phyloP scores from a whole-genome alignment of 2,329 filamentous ascomycete species.

The Colletotrichum noveboracense region DNA sequence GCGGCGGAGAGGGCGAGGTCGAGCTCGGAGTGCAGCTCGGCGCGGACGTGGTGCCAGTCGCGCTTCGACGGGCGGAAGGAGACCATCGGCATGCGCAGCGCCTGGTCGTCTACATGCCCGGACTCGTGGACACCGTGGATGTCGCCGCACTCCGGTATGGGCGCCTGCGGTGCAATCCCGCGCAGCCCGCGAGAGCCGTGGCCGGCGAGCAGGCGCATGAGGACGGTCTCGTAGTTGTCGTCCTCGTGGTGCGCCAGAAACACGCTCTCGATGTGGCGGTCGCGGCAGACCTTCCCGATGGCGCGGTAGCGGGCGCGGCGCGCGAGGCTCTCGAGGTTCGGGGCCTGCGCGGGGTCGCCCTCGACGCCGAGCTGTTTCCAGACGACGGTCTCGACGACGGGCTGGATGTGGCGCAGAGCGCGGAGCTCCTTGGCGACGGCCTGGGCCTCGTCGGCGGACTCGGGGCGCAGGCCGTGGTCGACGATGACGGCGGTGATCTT shows the following conservation, averaged over 20 bases:
- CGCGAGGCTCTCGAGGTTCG: slow-evolving; percentile 79
- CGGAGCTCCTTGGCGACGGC: slow-evolving; percentile 47
- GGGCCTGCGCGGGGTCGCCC: slow-evolving; percentile 40
- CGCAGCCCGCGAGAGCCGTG: slow-evolving; percentile 73
- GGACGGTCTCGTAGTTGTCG: slow-evolving; percentile 88
- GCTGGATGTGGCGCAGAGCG: slow-evolving; percentile 32
- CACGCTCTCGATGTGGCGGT: slow-evolving; percentile 59
- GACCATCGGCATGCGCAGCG: slow-evolving; percentile 37
- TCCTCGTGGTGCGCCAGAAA: slow-evolving; percentile 88
- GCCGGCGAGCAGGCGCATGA: slow-evolving; percentile 76
- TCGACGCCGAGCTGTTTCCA: slow-evolving; percentile 50
- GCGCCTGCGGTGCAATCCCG: slow-evolving; percentile 68
- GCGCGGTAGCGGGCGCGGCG: slow-evolving; percentile 75
- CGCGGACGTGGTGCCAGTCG: slow-evolving; percentile 25
- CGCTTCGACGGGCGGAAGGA: slow-evolving; percentile 36
- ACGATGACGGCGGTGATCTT: slow-evolving; percentile 55
- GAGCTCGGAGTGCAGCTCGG: slow-evolving; percentile 23
- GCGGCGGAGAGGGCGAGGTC: slow-evolving; percentile 32
- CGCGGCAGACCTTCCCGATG: slow-evolving; percentile 66
- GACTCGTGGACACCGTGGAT: slow-evolving; percentile 75
- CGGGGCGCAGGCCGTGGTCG: slow-evolving; percentile 62
- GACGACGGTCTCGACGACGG: slow-evolving; percentile 37
- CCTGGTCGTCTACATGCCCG: slow-evolving; percentile 58
- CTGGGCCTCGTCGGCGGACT: slow-evolving; percentile 57
- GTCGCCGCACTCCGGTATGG: slow-evolving; percentile 85